A percentile compares a stretch with the other conserved stretches of the same genome.
Conservation (phyloP, 1,284 basidiomycete genomes). For the Microbotryomycetes sp. region DNA sequence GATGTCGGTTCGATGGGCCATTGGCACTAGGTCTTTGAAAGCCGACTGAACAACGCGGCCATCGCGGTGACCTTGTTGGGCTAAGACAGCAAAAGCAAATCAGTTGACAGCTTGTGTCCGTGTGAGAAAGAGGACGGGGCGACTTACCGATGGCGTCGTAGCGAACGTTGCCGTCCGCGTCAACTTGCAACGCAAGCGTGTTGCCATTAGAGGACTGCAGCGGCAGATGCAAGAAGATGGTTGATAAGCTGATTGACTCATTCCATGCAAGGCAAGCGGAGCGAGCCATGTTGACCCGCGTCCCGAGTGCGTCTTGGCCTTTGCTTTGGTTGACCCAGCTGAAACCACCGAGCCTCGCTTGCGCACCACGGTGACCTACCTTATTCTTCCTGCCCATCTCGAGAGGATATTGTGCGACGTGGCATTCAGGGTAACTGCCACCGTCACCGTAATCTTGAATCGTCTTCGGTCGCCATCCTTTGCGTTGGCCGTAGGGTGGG, state of each 20-base stretch:
- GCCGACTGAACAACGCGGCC: conserved; percentile 86
- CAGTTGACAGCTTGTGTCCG: neutral
- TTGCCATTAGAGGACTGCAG: conserved; percentile 74
- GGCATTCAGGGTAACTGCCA: conserved; percentile 94
- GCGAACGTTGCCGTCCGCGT: conserved; percentile 88
- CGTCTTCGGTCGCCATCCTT: conserved; percentile 75
- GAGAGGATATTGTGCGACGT: conserved; percentile 92
- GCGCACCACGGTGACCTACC: conserved; percentile 48
- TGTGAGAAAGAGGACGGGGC: neutral
- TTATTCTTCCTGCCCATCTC: conserved; percentile 87
- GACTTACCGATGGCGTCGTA: conserved; percentile 56
- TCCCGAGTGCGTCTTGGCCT: too few species aligned
- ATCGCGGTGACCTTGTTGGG: conserved; percentile 81
- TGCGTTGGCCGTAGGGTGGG: conserved; percentile 77
- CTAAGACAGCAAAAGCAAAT: conserved; percentile 39
- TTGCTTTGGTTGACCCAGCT: too few species aligned
- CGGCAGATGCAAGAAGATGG: neutral
- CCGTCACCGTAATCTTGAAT: conserved; percentile 86
- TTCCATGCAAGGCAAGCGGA: too few species aligned
- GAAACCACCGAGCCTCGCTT: neutral
- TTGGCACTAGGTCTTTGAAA: conserved; percentile 94
- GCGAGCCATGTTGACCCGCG: too few species aligned
- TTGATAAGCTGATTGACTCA: too few species aligned
- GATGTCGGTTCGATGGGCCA: conserved; percentile 81
- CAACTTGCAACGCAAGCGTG: conserved; percentile 91